Base-by-base conservation (phyloP, 345 rosid genomes). In the Eucalyptus pumila region DNA sequence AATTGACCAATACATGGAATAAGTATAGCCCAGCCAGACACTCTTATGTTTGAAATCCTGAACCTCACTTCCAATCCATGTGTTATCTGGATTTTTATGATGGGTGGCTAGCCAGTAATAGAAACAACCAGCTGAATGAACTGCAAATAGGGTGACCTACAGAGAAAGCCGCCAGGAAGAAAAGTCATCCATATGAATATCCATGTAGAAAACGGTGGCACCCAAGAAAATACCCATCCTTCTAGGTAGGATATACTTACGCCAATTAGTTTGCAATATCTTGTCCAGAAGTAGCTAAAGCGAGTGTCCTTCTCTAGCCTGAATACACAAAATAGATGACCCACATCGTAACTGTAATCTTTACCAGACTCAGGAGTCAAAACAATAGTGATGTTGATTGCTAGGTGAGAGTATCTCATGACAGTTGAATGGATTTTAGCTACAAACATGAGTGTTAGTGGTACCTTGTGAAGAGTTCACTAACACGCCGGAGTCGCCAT, bases 1-100 rank as follows among this genome's bases (percentile, higher is more conserved):
- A 50, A 95, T 94, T 24, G 99, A 96, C 99, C 99, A 97, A 91
- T 97, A 97, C 88, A 97, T 92, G 89, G 99, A 96, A 80, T 97
- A 97, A 32, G 97, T 97, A 92, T 97, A 97, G 86, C 99, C 95
- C 48, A 95, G 89, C 98, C 99, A 96, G 6, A 96, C 89, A 91
- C 97, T 95, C 91, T 92, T 93, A 7, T 93, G 90, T 80, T 96
- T 93, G 91, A 97, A 97, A 92, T 96, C 94, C 3, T 48, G 40
- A 5, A 95, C 91, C 86, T 80, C 85, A 60, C 50, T 48, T 85
- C 99, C 99, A 56, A 97, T 96, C 99, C 99, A 96, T 58, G 98
- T 96, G 3, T 96, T 47, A 1, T 17, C 88, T 9, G 95, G 91
- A 1, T 4, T 40, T 42, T 91, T 92, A 56, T 98, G 92, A 87